Percentiles rank a stretch among this genome's conserved stretches.
These are phyloP conservation scores for Pleurotus platypus DNA, from an alignment of 768 basidiomycete genomes.

Conservation along the genomic window DNA sequence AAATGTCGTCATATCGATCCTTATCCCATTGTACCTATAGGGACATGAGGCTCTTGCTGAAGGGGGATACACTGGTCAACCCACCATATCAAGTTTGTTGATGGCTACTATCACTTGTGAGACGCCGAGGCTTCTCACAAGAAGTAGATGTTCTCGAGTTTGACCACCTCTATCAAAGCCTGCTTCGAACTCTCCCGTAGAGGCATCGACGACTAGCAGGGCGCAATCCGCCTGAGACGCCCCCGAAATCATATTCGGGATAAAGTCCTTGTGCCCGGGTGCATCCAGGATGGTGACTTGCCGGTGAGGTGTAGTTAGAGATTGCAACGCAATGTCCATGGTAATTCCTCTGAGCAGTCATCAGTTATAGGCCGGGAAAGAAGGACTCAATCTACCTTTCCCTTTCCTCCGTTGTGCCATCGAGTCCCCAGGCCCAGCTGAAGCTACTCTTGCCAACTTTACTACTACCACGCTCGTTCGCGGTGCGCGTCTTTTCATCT, in stretches of 20 bases:
- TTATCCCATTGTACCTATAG: conserved; percentile 83
- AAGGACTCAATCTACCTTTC: conserved; percentile 49
- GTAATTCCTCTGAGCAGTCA: conserved; percentile 77
- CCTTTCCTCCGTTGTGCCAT: conserved; percentile 89
- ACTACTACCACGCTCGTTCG: conserved; percentile 86
- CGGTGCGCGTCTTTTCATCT: conserved; percentile 77
- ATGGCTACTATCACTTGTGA: conserved; percentile 88
- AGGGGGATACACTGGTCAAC: conserved; percentile 13
- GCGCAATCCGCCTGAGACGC: conserved; percentile 97
- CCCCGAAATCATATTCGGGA: conserved; percentile 99
- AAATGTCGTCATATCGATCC: conserved; percentile 84
- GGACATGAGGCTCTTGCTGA: background rate
- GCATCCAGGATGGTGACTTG: conserved; percentile 94
- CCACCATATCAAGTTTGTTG: conserved; percentile 91
- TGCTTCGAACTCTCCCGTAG: conserved; percentile 90
- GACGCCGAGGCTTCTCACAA: conserved; percentile 91
- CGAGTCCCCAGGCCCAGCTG: conserved; percentile 97
- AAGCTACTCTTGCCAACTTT: conserved; percentile 94
- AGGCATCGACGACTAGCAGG: conserved; percentile 87
- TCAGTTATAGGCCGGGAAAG: background rate
- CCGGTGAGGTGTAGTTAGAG: conserved; percentile 67
- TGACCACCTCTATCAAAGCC: conserved; percentile 95
- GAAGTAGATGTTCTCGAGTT: conserved; percentile 89
- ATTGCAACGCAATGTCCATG: conserved; percentile 92
- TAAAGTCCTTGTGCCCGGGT: conserved; percentile 95